Evolutionary conservation across 192 early-diverging fungal species (phyloP).

Genomic region (Thamnidium elegans): DNA sequence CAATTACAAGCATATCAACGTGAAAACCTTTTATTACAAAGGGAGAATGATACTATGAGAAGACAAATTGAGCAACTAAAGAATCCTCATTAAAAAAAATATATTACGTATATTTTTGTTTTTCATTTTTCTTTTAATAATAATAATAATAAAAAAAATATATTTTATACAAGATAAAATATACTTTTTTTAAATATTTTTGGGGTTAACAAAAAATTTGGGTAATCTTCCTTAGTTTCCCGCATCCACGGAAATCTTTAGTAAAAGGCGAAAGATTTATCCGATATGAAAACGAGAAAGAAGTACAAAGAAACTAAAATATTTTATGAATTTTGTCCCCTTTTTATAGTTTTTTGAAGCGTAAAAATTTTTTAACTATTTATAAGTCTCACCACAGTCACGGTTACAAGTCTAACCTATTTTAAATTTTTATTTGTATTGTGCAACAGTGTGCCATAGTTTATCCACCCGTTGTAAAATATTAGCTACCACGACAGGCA

Average conservation of each 20-base stretch:
- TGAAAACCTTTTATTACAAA: constrained; percentile 26
- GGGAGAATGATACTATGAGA: constrained; percentile 28
- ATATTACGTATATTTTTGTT: neutral
- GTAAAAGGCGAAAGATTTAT: constrained; percentile 33
- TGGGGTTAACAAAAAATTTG: constrained; percentile 20
- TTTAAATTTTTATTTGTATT: neutral
- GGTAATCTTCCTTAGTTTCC: constrained; percentile 23
- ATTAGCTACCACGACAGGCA: no score
- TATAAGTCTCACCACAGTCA: neutral
- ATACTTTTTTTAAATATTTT: neutral
- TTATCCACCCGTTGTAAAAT: no score
- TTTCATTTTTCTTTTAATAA: neutral
- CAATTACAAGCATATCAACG: constrained; percentile 11
- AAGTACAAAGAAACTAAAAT: constrained; percentile 11
- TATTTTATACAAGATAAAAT: neutral
- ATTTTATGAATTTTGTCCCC: neutral
- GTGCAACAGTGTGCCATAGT: no score
- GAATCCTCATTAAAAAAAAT: neutral
- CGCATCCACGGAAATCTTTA: constrained; percentile 31
- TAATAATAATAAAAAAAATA: neutral
- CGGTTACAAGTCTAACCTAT: no score
- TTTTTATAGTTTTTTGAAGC: constrained; percentile 19
- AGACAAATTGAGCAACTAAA: constrained; percentile 23
- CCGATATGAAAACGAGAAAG: constrained; percentile 25
- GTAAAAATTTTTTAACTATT: neutral